Conservation (phyloP, 176 grass and related monocot genomes). For the Oryza glumipatula region DNA sequence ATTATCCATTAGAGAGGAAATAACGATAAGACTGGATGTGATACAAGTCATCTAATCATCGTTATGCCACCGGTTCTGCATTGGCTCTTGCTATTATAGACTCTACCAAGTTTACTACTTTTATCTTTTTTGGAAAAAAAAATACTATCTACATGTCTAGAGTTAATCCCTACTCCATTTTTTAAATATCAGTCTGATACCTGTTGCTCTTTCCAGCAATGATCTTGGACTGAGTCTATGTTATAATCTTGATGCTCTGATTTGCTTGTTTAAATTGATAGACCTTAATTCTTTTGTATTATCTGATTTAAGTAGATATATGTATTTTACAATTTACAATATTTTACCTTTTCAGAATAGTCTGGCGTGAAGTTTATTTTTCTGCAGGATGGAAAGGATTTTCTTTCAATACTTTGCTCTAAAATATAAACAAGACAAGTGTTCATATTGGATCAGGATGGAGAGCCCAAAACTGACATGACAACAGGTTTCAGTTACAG, state of each 20-base stretch:
- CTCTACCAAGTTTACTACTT: neutral
- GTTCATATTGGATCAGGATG: neutral
- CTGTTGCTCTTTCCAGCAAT: neutral
- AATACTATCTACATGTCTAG: neutral
- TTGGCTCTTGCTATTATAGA: neutral
- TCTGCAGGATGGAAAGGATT: neutral
- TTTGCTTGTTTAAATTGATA: neutral
- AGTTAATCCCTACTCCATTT: no score
- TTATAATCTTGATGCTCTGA: neutral
- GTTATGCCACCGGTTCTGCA: neutral
- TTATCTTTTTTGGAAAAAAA: neutral
- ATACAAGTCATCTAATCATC: neutral
- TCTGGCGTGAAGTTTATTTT: neutral
- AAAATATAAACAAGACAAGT: neutral
- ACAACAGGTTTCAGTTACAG: neutral
- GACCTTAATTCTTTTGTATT: neutral
- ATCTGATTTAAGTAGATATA: no score
- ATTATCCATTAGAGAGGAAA: constrained; percentile 3
- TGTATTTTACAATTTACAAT: neutral
- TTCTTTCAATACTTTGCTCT: neutral
- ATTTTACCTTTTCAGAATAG: neutral
- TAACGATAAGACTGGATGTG: neutral
- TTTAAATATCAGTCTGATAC: no score
- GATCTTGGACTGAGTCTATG: neutral
- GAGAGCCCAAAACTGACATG: neutral